phyloP scores from a whole-genome alignment of 1,284 basidiomycete species.

The Entoloma clypeatum region DNA sequence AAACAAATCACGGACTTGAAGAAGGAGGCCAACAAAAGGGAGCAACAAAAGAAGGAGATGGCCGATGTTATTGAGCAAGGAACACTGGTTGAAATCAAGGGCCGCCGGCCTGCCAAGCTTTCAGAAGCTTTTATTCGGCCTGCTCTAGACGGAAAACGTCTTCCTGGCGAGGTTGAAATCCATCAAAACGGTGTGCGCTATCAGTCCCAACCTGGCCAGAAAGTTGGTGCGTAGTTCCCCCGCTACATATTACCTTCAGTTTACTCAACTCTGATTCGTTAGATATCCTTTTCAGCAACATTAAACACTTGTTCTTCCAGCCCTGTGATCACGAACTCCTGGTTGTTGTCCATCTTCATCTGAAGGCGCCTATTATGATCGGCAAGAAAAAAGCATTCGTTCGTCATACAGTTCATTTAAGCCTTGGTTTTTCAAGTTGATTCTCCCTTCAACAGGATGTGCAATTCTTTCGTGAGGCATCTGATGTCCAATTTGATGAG shows the following conservation, averaged over 20 bases:
- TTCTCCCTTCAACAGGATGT: constrained; percentile 64
- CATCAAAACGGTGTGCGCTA: constrained; percentile 97
- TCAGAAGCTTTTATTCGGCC: constrained; percentile 94
- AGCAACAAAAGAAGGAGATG: constrained; percentile 97
- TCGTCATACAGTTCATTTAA: constrained; percentile 24
- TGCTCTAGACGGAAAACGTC: constrained; percentile 87
- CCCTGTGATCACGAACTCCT: constrained; percentile 96
- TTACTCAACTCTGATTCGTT: constrained; percentile 11
- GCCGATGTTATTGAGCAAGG: constrained; percentile 98
- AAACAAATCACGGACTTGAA: constrained; percentile 95
- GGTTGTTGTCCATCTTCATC: constrained; percentile 91
- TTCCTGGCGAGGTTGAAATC: constrained; percentile 95
- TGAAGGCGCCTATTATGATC: constrained; percentile 96
- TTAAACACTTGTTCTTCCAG: constrained; percentile 99
- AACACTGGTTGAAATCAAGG: constrained; percentile 82
- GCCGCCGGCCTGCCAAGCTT: constrained; percentile 78
- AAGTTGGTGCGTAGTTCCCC: constrained; percentile 72
- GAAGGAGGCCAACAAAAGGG: constrained; percentile 95
- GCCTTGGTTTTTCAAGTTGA: constrained; percentile 4
- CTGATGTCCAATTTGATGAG: constrained; percentile 97
- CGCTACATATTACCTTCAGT: too few relatives aligned
- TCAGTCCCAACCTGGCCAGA: constrained; percentile 86
- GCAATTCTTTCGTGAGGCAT: constrained; percentile 98
- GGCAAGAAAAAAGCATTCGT: constrained; percentile 98
- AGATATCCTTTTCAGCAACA: constrained; percentile 96